Base-by-base conservation (phyloP, 2,329 filamentous ascomycete species). In the Ophiostoma sp. region DNA sequence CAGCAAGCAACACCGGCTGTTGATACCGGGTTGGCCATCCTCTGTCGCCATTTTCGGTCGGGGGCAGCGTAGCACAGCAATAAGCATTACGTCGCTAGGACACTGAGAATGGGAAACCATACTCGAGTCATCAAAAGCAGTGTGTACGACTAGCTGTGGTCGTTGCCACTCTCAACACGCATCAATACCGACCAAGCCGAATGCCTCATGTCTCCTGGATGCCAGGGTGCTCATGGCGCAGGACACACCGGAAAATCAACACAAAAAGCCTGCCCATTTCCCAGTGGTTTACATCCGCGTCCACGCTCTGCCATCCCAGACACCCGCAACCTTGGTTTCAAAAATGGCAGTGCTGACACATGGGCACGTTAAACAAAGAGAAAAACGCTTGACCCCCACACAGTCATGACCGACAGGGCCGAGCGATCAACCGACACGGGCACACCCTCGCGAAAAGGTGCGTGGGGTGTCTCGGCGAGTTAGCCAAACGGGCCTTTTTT, bases 401-500 rank as follows among this genome's bases (percentile, higher is more conserved):
- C 61, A 12, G 36, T 19, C n/a, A n/a, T 15, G 45, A 50, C 25
- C 25, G 22, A n/a, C 39, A 31, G 15, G 50, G 8, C 31, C 33
- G 25, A 61, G 22, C 57, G 25, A n/a, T 48, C 42, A n/a, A 50
- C 42, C 25, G 42, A 50, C 25, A 33, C 42, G 42, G 28, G 17
- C 25, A 39, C 19, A 55, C 2, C 59, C 9, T 19, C 25, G 15
- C 45, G 33, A 31, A 22, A 17, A 6, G 42, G 22, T n/a, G 45
- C 48, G 33, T 57, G 48, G 61, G 48, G 61, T 66, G 33, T 50
- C 25, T 68, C 36, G 12, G 36, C 36, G 50, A 36, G 31, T 25
- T 66, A 11, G 15, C 50, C 48, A 72, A 72, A 72, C 61, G 70
- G 61, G 61, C 70, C 70, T 48, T 72, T 33, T 68, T 39, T 57